Percentiles rank a stretch among this genome's conserved stretches.
Evolutionary conservation across 306 rosid genomes (phyloP).

Genomic region (Cucumis sativus): Cucumber_9930_V3 NC_026657.2:39750001-39750500

Average conservation of each 20-base stretch:
- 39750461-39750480: conserved; percentile 36
- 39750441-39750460: conserved; percentile 76
- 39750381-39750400: conserved; percentile 78
- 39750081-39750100: neutral
- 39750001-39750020: conserved; percentile 41
- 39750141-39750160: neutral
- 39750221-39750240: neutral
- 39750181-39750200: neutral
- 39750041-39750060: neutral
- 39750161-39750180: neutral
- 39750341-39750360: conserved; percentile 42
- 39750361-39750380: conserved; percentile 36
- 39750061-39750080: neutral
- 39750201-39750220: neutral
- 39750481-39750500: conserved; percentile 16
- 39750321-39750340: conserved; percentile 17
- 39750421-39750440: conserved; percentile 48
- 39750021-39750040: conserved; percentile 14
- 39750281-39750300: neutral
- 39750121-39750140: neutral
- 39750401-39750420: conserved; percentile 53
- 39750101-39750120: neutral
- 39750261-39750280: too few relatives aligned
- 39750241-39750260: too few relatives aligned
- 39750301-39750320: neutral